A percentile compares a stretch with the other conserved stretches of the same genome.
Evolutionary conservation across 1,284 basidiomycete species (phyloP).

Genomic region (Microbotryum intermedium): DNA sequence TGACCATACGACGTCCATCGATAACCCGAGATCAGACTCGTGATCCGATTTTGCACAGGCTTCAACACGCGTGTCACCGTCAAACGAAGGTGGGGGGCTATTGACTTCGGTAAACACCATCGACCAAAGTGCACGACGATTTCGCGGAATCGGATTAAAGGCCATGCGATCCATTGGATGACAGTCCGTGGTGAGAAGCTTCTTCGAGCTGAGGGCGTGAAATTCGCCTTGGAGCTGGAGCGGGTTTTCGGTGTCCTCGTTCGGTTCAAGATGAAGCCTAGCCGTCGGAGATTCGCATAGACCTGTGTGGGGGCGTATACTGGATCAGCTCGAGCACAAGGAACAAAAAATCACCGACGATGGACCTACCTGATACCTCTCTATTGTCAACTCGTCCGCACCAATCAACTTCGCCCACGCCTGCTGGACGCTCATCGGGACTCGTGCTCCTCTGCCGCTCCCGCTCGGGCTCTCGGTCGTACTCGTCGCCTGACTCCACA

Average conservation of each 20-base stretch:
- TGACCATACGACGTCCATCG: slow-evolving; percentile 33
- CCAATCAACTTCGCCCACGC: slow-evolving; percentile 77
- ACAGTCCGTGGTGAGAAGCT: too few relatives aligned
- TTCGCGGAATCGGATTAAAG: background rate
- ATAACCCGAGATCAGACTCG: slow-evolving; percentile 11
- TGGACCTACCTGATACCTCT: slow-evolving; percentile 68
- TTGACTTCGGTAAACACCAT: background rate
- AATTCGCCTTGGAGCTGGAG: background rate
- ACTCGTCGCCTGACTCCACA: slow-evolving; percentile 53
- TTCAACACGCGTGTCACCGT: background rate
- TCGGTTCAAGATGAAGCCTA: slow-evolving; percentile 82
- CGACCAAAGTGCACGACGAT: too few relatives aligned
- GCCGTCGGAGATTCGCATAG: slow-evolving; percentile 79
- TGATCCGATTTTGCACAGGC: slow-evolving; percentile 6
- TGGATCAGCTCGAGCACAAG: background rate
- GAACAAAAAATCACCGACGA: background rate
- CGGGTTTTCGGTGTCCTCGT: slow-evolving; percentile 35
- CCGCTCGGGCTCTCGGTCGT: slow-evolving; percentile 3
- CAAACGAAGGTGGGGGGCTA: background rate
- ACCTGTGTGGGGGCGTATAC: slow-evolving; percentile 49
- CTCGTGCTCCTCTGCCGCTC: slow-evolving; percentile 35
- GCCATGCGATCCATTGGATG: background rate
- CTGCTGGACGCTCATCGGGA: slow-evolving; percentile 76
- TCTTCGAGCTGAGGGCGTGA: background rate
- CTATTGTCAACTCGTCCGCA: slow-evolving; percentile 62